phyloP scores from a whole-genome alignment of 805 yeast genomes.

The Wickerhamiella sergipiensis region DNA sequence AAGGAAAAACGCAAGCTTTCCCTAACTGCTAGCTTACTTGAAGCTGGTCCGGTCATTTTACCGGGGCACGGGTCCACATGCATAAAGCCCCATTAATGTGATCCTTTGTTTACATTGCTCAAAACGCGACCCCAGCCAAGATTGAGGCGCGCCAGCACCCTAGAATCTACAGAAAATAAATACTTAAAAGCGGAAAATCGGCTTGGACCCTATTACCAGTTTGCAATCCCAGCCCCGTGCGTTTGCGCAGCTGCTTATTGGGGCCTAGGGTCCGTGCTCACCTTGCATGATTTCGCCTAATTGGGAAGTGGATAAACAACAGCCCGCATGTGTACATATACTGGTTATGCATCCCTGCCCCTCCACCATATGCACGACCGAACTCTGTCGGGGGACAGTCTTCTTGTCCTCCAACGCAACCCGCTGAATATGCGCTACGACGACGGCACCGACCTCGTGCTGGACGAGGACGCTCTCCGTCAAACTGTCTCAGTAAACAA shows the following conservation, averaged over 20 bases:
- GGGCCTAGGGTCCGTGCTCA: neutral
- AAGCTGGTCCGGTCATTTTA: neutral
- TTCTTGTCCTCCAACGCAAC: slow-evolving; percentile 18
- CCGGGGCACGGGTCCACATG: neutral
- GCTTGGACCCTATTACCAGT: no score
- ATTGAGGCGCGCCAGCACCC: no score
- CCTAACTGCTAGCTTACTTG: neutral
- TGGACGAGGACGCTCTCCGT: slow-evolving; percentile 7
- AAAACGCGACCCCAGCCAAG: neutral
- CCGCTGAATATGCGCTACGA: slow-evolving; percentile 23
- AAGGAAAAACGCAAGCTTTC: neutral
- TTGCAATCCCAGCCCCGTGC: neutral
- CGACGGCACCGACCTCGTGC: slow-evolving; percentile 24
- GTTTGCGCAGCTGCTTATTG: neutral
- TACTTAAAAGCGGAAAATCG: no score
- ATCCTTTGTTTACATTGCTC: neutral
- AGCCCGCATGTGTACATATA: neutral
- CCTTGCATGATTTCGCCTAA: neutral
- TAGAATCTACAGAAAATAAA: no score
- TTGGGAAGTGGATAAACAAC: slow-evolving; percentile 5
- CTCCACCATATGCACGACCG: slow-evolving; percentile 14
- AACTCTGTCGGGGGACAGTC: slow-evolving; percentile 13
- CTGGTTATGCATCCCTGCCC: neutral
- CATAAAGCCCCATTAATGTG: neutral
- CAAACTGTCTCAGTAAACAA: slow-evolving; percentile 5